A percentile compares a stretch with the other conserved stretches of the same genome.
Evolutionary conservation across 768 basidiomycete genomes (phyloP).

Genomic region (Mycena maculata): DNA sequence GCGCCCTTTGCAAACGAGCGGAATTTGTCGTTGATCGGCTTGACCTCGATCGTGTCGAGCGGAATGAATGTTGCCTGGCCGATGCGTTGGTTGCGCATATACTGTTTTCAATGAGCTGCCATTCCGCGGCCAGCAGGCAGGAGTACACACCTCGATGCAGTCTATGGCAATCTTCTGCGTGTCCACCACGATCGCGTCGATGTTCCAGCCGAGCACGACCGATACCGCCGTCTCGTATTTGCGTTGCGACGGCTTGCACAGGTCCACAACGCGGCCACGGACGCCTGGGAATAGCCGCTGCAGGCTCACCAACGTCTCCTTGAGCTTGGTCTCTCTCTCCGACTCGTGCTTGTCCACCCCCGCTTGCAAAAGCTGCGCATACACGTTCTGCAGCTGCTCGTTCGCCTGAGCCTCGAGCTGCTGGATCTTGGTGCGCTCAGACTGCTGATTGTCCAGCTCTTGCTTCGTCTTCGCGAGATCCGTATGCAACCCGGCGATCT

Average conservation of each 20-base stretch:
- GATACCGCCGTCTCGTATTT: slow-evolving; percentile 95
- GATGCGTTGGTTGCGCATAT: slow-evolving; percentile 93
- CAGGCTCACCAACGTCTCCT: slow-evolving; percentile 85
- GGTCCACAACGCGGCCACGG: slow-evolving; percentile 90
- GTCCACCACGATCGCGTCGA: slow-evolving; percentile 96
- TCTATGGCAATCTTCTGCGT: slow-evolving; percentile 97
- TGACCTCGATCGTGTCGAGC: slow-evolving; percentile 96
- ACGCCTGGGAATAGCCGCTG: slow-evolving; percentile 95
- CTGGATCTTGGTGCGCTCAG: slow-evolving; percentile 85
- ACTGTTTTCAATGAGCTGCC: slow-evolving; percentile 55
- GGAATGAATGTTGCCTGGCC: slow-evolving; percentile 99
- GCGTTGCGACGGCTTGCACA: slow-evolving; percentile 92
- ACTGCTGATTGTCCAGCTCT: slow-evolving; percentile 86
- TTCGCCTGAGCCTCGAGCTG: slow-evolving; percentile 92
- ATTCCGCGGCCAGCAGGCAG: neutral
- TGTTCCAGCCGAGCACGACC: slow-evolving; percentile 92
- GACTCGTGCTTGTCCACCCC: slow-evolving; percentile 90
- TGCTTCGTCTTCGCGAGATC: slow-evolving; percentile 77
- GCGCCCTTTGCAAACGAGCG: slow-evolving; percentile 91
- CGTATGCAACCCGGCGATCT: slow-evolving; percentile 62
- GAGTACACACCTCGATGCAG: slow-evolving; percentile 86
- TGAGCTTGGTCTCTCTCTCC: slow-evolving; percentile 84
- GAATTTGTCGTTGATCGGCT: slow-evolving; percentile 94
- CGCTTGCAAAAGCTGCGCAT: slow-evolving; percentile 88
- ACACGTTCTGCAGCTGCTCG: slow-evolving; percentile 87